Base-by-base conservation (phyloP, 208 protist genomes). In the Leishmania guyanensis region DNA sequence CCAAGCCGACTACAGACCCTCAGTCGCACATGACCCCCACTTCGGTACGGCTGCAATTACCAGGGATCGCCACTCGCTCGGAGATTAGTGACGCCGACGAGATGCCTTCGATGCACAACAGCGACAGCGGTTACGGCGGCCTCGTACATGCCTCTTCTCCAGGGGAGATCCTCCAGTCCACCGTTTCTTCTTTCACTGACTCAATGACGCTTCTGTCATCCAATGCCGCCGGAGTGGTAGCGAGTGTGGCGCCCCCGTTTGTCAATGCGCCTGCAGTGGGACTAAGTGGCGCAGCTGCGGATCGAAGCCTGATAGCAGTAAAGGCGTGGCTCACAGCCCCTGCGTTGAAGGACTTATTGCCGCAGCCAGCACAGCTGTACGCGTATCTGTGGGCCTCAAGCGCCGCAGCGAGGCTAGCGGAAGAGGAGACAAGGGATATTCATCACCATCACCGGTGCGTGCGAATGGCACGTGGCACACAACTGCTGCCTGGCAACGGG, bases 361-460 rank as follows among this genome's bases (percentile, higher is more conserved):
- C 46, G 75, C 17, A 68, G 26, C 81, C 81, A 33, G 46, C 66
- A 43, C 33, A 80, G 46, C 81, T 84, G 43, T 80, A 80, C 76
- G 39, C 12, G 26, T 80, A 74, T 72, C 54, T 84, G 29, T 84
- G 81, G 81, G 51, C 54, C 6, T 79, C 81, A 14, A 16, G 74
- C 10, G 69, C 76, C 1, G 81, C 76, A 17, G 29, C 48, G 20
- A 62, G 43, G 53, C 29, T 77, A 16, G 69, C 69, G 20, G 64
- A 64, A 68, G 66, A 39, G 58, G 76, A 84, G 68, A 48, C 79
- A 56, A 43, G 48, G 60, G 62, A 71, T 6, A 53, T 36, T 6
- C 22, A 68, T 48, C 39, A 33, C 8, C 64, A 26, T n/a, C 36
- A 62, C 43, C 66, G 71, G 71, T 54, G 33, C 66, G 5, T 65